phyloP scores from a whole-genome alignment of 805 yeast species.

The Lipomyces mesembrius region DNA sequence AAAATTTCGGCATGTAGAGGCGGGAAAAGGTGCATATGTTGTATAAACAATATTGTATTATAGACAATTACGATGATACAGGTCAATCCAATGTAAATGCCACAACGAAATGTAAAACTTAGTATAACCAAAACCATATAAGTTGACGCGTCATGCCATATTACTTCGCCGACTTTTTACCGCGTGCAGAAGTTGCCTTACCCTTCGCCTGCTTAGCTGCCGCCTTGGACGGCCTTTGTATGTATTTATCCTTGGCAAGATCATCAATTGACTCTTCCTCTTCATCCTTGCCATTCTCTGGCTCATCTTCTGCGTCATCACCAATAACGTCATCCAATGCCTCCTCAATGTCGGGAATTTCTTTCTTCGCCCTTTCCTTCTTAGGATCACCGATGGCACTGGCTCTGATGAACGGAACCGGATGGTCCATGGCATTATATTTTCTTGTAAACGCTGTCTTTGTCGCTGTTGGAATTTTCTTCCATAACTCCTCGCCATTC shows the following conservation, averaged over 20 bases:
- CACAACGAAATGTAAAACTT: background rate
- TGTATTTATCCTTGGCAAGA: constrained; percentile 62
- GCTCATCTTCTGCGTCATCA: constrained; percentile 54
- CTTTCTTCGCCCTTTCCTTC: constrained; percentile 44
- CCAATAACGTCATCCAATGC: constrained; percentile 55
- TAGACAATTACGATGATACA: background rate
- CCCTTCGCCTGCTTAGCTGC: constrained; percentile 46
- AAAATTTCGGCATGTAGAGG: constrained; percentile 19
- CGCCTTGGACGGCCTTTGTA: constrained; percentile 52
- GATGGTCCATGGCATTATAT: constrained; percentile 78
- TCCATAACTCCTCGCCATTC: constrained; percentile 53
- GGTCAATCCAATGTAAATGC: background rate
- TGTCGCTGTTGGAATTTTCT: constrained; percentile 72
- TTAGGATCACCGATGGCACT: constrained; percentile 49
- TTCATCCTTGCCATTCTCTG: constrained; percentile 50
- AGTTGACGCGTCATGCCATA: background rate
- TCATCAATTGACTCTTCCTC: constrained; percentile 49
- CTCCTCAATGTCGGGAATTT: constrained; percentile 68
- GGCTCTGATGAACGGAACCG: constrained; percentile 73
- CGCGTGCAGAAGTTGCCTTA: constrained; percentile 33
- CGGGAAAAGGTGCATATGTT: background rate
- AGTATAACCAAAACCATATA: background rate
- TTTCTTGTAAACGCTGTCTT: constrained; percentile 86
- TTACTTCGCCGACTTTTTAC: constrained; percentile 22
- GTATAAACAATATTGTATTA: background rate